phyloP scores from a whole-genome alignment of 768 basidiomycete genomes.

The Boletus fagicola region DNA sequence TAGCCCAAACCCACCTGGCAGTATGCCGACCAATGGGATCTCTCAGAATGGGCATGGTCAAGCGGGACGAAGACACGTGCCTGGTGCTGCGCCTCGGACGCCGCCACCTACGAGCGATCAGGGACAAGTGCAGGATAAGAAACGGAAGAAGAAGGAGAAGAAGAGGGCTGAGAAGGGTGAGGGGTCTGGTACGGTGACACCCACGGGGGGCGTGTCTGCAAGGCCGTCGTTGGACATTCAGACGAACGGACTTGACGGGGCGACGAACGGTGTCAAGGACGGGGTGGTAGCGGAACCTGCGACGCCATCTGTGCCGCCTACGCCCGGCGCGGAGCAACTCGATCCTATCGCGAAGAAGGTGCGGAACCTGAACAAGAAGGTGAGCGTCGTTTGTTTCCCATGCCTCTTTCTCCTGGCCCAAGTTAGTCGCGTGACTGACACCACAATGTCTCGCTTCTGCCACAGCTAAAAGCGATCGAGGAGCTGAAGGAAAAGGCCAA shows the following conservation, averaged over 20 bases:
- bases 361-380: conserved; percentile 95
- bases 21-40: conserved; percentile 37
- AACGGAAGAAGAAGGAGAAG: conserved; percentile 56
- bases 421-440: background rate
- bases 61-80: conserved; percentile 52
- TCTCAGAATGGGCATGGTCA: conserved; percentile 33
- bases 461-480: conserved; percentile 95
- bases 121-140: conserved; percentile 32
- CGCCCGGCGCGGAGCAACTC: conserved; percentile 57
- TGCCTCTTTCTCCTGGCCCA: background rate
- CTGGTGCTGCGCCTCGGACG: conserved; percentile 62
- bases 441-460: background rate
- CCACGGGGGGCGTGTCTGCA: conserved; percentile 24
- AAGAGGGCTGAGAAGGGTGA: conserved; percentile 44
- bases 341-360: conserved; percentile 91
- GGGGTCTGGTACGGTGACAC: conserved; percentile 31
- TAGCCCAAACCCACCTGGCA: conserved; percentile 54
- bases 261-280: conserved; percentile 17
- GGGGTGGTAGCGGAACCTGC: conserved; percentile 8
- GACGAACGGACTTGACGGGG: conserved; percentile 24
- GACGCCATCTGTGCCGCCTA: conserved; percentile 42
- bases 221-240: conserved; percentile 39
- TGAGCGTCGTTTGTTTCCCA: conserved; percentile 23
- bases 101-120: conserved; percentile 45
- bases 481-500: conserved; percentile 92